Base-by-base conservation (phyloP, 2,329 filamentous ascomycete genomes). In the Fusarium nisikadoi region DNA sequence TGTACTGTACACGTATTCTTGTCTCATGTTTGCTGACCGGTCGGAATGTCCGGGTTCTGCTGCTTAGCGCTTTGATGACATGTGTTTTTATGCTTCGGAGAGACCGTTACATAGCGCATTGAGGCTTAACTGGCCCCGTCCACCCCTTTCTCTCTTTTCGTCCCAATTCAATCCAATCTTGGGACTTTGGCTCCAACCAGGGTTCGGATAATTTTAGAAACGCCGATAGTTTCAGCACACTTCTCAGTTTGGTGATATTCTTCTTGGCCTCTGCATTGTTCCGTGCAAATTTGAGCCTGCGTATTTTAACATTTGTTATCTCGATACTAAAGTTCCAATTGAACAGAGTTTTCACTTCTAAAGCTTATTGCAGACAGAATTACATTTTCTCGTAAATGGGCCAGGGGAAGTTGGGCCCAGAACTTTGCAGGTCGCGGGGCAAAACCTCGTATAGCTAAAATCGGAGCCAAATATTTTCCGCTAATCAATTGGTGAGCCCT, bases 61-160 rank as follows among this genome's bases (percentile, higher is more conserved):
- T 25, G 23, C 58, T 63, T 62, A 67, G 57, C 61, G 68, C 52
- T 27, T 42, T 57, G 58, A 65, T 62, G 57, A 63, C 58, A 63
- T 36, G 47, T 38, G 23, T 36, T 42, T 45, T 33, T 33, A 38
- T 55, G 47, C 50, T 41, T 63, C 65, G 66, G 66, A 16, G 59
- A 57, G 50, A 63, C 66, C 65, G 66, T 69, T 65, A 46, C 64
- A 69, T 69, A 52, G 59, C 41, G 50, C 57, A 39, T 49, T 46
- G 58, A 69, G 50, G 66, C 57, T 69, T 56, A 39, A 68, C 47
- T 62, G 64, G 65, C 42, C 65, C n/a, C n/a, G n/a, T n/a, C n/a
- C n/a, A n/a, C n/a, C 35, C 39, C 17, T 45, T 38, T 35, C 23
- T 25, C 23, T 25, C 23, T 20, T 45, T 61, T 61, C 55, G 16